Conservation (phyloP, 345 rosid genomes). For the Melaleuca quinquenervia region DNA sequence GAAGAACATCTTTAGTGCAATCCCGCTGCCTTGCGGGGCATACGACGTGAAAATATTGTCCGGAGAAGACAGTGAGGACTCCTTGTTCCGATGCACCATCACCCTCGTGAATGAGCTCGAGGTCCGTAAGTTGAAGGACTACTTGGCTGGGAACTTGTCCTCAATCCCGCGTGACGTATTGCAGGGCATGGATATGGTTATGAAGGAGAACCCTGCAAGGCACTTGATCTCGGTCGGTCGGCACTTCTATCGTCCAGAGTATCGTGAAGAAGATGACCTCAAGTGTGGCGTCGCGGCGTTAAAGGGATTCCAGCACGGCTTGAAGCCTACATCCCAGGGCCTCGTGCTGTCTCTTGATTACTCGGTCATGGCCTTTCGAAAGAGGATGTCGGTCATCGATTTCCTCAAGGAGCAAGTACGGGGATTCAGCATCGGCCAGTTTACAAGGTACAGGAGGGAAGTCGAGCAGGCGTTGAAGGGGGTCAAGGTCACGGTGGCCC, state of each 20-base stretch:
- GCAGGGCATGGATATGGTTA: conserved; percentile 86
- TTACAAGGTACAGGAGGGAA: conserved; percentile 6
- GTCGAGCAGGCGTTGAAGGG: conserved; percentile 42
- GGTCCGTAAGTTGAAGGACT: conserved; percentile 49
- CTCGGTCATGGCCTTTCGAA: conserved; percentile 64
- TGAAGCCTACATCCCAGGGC: conserved; percentile 70
- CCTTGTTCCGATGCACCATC: conserved; percentile 25
- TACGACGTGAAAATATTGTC: conserved; percentile 32
- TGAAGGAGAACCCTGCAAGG: conserved; percentile 78
- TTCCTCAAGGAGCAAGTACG: conserved; percentile 36
- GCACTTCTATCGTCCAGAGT: conserved; percentile 31
- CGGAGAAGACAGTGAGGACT: conserved; percentile 29
- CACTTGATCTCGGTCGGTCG: conserved; percentile 58
- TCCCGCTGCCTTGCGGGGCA: conserved; percentile 35
- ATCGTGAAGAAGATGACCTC: conserved; percentile 23
- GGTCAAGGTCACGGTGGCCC: conserved; percentile 51
- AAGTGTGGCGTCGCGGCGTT: conserved; percentile 44
- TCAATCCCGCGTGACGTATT: conserved; percentile 55
- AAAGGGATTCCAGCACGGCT: conserved; percentile 64
- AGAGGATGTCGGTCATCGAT: conserved; percentile 44
- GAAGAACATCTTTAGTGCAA: conserved; percentile 72
- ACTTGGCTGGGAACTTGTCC: conserved; percentile 22
- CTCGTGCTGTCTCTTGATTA: conserved; percentile 64
- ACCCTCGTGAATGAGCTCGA: conserved; percentile 57
- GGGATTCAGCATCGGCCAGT: conserved; percentile 10